phyloP scores from a whole-genome alignment of 345 rosid species.

The Lepidium sativum region DNA sequence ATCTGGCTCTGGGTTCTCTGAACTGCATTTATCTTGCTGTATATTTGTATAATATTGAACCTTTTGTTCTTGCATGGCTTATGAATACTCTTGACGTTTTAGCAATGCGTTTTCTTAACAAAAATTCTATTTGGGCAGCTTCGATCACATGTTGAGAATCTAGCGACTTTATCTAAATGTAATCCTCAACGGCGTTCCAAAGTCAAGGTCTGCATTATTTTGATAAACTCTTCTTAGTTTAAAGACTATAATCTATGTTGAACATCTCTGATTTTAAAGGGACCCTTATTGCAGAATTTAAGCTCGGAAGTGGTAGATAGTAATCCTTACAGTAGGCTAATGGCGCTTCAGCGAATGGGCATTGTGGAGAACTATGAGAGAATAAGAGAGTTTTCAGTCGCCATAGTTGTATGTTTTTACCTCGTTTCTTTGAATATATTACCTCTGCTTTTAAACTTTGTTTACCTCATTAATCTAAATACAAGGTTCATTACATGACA shows the following conservation, averaged over 20 bases:
- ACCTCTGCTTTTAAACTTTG: neutral
- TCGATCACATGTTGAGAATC: conserved; percentile 44
- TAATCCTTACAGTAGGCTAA: conserved; percentile 96
- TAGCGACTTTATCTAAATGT: conserved; percentile 42
- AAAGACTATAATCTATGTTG: neutral
- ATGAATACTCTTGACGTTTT: neutral
- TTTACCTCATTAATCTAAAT: neutral
- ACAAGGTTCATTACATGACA: conserved; percentile 7
- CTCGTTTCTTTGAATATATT: neutral
- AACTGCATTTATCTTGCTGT: neutral
- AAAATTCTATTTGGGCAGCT: conserved; percentile 29
- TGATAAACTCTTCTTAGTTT: neutral
- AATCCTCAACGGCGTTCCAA: conserved; percentile 54
- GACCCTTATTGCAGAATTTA: conserved; percentile 52
- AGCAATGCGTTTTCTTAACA: neutral
- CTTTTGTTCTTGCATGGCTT: conserved; percentile 2
- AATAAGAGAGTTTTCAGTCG: conserved; percentile 82
- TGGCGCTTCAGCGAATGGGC: conserved; percentile 99
- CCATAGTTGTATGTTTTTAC: conserved; percentile 77
- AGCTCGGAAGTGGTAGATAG: conserved; percentile 95
- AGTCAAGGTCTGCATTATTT: conserved; percentile 52
- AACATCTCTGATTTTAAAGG: neutral
- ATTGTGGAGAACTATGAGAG: conserved; percentile 86
- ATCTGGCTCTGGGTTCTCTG: neutral
- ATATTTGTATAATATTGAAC: neutral